phyloP scores from a whole-genome alignment of 306 rosid species.

The Ormosia emarginata region DNA sequence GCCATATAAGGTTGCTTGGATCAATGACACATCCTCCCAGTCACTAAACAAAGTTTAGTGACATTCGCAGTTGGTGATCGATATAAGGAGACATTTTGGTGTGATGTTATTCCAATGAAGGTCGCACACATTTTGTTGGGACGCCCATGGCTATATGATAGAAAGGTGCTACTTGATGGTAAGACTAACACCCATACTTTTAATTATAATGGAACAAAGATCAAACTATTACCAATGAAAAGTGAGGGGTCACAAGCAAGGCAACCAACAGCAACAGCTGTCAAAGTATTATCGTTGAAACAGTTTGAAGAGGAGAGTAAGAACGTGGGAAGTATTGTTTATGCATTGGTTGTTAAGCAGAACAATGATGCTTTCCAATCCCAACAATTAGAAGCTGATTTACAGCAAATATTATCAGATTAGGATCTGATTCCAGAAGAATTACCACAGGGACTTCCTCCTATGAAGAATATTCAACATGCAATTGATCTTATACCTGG shows the following conservation, averaged over 20 bases:
- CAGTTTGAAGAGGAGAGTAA: background rate
- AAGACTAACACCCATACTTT: background rate
- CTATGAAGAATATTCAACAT: too few relatives aligned
- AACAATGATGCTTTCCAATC: background rate
- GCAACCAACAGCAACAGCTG: background rate
- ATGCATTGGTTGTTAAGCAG: background rate
- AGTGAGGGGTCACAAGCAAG: background rate
- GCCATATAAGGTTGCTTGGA: background rate
- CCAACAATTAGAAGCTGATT: background rate
- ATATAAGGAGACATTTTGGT: background rate
- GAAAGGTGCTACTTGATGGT: background rate
- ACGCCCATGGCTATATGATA: background rate
- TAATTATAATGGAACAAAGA: background rate
- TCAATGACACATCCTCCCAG: background rate
- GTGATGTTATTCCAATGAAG: background rate
- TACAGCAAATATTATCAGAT: background rate
- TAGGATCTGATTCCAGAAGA: too few relatives aligned
- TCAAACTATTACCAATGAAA: background rate
- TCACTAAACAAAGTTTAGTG: background rate
- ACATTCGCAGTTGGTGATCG: background rate
- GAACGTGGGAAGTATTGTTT: background rate
- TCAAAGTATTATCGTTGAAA: background rate
- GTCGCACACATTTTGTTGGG: background rate
- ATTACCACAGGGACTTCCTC: too few relatives aligned
- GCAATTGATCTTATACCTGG: background rate